These are phyloP conservation scores for Yamadazyma sp. DNA, from an alignment of 1,139 yeast genomes.

Conservation along the genomic window DNA sequence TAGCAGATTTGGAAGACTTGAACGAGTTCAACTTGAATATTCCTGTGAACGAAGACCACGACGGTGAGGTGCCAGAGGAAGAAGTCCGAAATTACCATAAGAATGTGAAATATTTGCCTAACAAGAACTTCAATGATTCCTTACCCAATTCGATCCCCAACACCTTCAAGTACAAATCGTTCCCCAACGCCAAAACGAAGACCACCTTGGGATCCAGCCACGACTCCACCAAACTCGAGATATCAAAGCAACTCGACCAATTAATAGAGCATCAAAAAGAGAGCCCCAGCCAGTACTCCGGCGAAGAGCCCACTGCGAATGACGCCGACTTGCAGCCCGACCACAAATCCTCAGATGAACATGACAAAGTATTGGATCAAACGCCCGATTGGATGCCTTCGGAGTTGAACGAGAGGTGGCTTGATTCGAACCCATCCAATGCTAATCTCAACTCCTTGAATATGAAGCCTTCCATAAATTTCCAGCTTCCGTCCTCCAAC, in stretches of 20 bases:
- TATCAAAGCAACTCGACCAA: slow-evolving; percentile 4
- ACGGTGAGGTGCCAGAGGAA: slow-evolving; percentile 10
- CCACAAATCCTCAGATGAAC: slow-evolving; percentile 26
- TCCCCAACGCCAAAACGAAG: slow-evolving; percentile 48
- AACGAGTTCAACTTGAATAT: slow-evolving; percentile 15
- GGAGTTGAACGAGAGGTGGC: slow-evolving; percentile 41
- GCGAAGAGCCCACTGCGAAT: background rate
- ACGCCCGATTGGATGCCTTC: slow-evolving; percentile 51
- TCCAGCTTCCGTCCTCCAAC: slow-evolving; percentile 23
- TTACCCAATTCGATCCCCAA: slow-evolving; percentile 41
- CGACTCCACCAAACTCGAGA: slow-evolving; percentile 4
- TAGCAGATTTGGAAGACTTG: slow-evolving; percentile 5
- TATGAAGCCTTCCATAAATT: slow-evolving; percentile 20
- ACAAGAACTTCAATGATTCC: slow-evolving; percentile 31
- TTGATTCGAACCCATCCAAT: slow-evolving; percentile 18
- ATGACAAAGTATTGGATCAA: slow-evolving; percentile 16
- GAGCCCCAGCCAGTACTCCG: background rate
- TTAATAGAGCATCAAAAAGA: background rate
- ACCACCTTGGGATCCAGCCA: slow-evolving; percentile 21
- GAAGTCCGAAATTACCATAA: slow-evolving; percentile 26
- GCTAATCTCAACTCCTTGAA: slow-evolving; percentile 22
- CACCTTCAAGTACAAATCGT: slow-evolving; percentile 47
- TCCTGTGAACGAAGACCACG: slow-evolving; percentile 7
- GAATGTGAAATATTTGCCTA: slow-evolving; percentile 36
- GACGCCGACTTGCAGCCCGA: no score